Conservation (phyloP, 163 green algal genomes). For the Scenedesmus sp. region DNA sequence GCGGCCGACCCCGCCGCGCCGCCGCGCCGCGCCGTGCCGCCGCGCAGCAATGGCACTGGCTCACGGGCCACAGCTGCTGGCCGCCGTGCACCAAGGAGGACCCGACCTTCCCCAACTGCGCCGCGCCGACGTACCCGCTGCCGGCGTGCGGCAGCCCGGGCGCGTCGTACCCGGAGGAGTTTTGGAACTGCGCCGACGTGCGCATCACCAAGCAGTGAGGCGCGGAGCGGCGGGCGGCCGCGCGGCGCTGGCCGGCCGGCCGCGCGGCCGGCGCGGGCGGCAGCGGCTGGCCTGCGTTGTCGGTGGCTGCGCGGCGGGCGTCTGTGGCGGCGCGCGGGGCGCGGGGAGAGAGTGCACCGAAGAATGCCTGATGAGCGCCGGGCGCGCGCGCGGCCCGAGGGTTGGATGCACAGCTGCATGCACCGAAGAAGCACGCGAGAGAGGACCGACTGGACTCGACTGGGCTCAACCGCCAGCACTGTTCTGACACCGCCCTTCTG, state of each 20-base stretch:
- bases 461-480: too few relatives aligned
- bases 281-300: too few relatives aligned
- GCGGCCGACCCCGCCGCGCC: too few relatives aligned
- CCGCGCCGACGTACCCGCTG: conserved; percentile 13
- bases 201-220: too few relatives aligned
- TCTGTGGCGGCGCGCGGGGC: neutral
- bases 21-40: too few relatives aligned
- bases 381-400: too few relatives aligned
- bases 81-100: conserved; percentile 24
- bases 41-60: conserved; percentile 37
- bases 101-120: conserved; percentile 31
- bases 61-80: conserved; percentile 36
- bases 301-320: neutral
- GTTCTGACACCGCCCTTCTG: too few relatives aligned
- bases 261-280: too few relatives aligned
- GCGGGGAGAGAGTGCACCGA: neutral
- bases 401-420: too few relatives aligned
- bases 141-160: conserved; percentile 24
- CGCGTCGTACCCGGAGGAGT: conserved; percentile 32
- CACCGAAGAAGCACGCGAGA: too few relatives aligned
- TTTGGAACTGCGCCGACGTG: conserved; percentile 42
- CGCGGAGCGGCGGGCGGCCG: neutral
- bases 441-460: too few relatives aligned
- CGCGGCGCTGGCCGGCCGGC: neutral
- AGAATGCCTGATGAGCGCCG: too few relatives aligned